Evolutionary conservation across 2,329 filamentous ascomycete species (phyloP), one percentile per base, ranked within the genome.

Genomic region (Calycina herbarum): DNA sequence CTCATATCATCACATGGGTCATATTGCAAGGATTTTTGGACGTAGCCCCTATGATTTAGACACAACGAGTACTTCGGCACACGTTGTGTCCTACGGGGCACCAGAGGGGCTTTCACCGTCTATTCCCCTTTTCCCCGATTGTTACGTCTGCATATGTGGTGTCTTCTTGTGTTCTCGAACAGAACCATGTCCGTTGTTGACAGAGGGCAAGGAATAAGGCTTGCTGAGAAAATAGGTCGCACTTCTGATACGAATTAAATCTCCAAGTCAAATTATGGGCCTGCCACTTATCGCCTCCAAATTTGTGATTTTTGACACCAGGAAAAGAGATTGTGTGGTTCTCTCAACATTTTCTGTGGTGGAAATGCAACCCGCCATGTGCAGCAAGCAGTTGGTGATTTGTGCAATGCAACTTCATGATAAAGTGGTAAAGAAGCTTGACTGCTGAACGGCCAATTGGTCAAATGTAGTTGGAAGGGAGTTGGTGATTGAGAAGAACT

Each of bases 401-500:
- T 20, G 54, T 57, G 27, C 54, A 13, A 31, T 57, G 3, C 6
- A 57, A 33, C 54, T n/a, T 31, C 20, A 24, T 24, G 51, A 24
- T 31, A 27, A 3, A 48, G 3, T 35, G 20, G 17, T 57, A 17
- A n/a, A 31, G 27, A 20, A 35, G 54, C 31, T 57, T 57, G 54
- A 57, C 29, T 31, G 54, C 27, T 31, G 8, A 5, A 31, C 54
- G 24, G 54, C 7, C 11, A 33, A 5, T 29, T 8, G 17, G 11
- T 13, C 8, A 27, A 20, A 13, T 27, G 5, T 15, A 7, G 42
- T 29, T 56, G 38, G 48, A 57, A 51, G 51, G 38, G 56, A 33
- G 45, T 38, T 40, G 57, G n/a, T 60, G 13, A 57, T 24, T 15
- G 24, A 27, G 57, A 48, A 45, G 63, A 42, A 56, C 59, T 38